These are phyloP conservation scores for Thraustochytrium striatum DNA, from an alignment of 352 stramenopile species.

Conservation along the genomic window DNA sequence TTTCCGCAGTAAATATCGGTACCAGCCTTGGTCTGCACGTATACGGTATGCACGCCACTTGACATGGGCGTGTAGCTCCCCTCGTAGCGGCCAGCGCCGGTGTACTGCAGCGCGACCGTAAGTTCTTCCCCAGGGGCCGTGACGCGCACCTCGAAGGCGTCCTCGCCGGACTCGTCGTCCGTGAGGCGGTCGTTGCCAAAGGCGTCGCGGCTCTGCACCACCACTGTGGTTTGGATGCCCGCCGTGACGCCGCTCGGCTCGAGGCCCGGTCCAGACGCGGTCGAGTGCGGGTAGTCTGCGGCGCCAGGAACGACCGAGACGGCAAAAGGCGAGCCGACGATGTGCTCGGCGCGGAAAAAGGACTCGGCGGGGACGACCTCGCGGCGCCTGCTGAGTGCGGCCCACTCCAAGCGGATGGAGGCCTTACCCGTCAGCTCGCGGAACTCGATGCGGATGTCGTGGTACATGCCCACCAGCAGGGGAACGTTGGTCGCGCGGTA, in stretches of 20 bases:
- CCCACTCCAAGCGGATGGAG: slow-evolving; percentile 79
- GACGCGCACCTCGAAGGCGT: slow-evolving; percentile 68
- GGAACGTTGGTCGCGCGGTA: slow-evolving; percentile 59
- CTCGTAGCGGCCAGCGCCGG: slow-evolving; percentile 80
- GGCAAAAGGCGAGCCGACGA: slow-evolving; percentile 84
- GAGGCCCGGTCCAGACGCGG: slow-evolving; percentile 73
- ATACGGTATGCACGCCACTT: slow-evolving; percentile 79
- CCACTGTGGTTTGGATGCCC: slow-evolving; percentile 77
- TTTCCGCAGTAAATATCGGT: slow-evolving; percentile 90
- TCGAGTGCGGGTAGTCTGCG: slow-evolving; percentile 90
- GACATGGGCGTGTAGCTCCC: slow-evolving; percentile 77
- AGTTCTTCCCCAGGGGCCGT: slow-evolving; percentile 57
- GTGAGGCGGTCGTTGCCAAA: slow-evolving; percentile 70
- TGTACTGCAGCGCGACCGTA: slow-evolving; percentile 68
- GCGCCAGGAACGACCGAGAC: slow-evolving; percentile 80
- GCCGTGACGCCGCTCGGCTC: slow-evolving; percentile 63
- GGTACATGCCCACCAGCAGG: slow-evolving; percentile 69
- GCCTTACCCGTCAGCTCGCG: slow-evolving; percentile 83
- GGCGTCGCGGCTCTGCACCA: slow-evolving; percentile 88
- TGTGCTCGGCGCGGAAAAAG: slow-evolving; percentile 81
- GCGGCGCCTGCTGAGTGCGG: slow-evolving; percentile 77
- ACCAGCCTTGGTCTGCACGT: slow-evolving; percentile 76
- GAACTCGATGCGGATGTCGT: slow-evolving; percentile 91
- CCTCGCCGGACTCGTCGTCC: slow-evolving; percentile 68
- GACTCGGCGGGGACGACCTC: slow-evolving; percentile 70